Percentiles rank a stretch among this genome's conserved stretches.
phyloP scores from a whole-genome alignment of 768 basidiomycete genomes.

The Steccherinum ochraceum region DNA sequence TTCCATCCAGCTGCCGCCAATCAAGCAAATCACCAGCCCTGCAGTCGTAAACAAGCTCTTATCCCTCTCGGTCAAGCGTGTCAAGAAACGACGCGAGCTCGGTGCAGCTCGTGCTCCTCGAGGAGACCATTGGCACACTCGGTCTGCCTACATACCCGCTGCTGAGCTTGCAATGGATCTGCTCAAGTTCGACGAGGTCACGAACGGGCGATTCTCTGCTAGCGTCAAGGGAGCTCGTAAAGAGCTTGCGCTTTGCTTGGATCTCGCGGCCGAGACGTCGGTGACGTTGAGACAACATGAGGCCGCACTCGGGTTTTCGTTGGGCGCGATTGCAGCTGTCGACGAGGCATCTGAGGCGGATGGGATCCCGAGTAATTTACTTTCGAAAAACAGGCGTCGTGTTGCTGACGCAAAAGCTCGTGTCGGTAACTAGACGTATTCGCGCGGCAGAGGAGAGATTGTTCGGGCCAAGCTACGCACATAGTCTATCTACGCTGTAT shows the following conservation, averaged over 20 bases:
- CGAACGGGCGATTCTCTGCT: conserved; percentile 14
- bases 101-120: background rate
- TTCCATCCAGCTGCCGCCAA: conserved; percentile 13
- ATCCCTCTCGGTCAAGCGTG: conserved; percentile 16
- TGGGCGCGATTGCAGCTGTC: background rate
- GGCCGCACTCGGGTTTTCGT: background rate
- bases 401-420: background rate
- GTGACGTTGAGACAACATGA: conserved; percentile 14
- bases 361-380: background rate
- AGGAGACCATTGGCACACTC: background rate
- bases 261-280: conserved; percentile 32
- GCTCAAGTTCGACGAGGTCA: conserved; percentile 24
- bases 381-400: background rate
- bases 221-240: conserved; percentile 20
- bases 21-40: conserved; percentile 23
- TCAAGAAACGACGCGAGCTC: conserved; percentile 13
- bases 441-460: too few relatives aligned
- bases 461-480: too few relatives aligned
- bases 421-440: too few relatives aligned
- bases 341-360: background rate
- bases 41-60: conserved; percentile 20
- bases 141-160: conserved; percentile 9
- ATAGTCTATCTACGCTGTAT: too few relatives aligned
- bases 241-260: conserved; percentile 26
- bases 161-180: conserved; percentile 28